Percentiles rank a stretch among this genome's conserved stretches.
phyloP scores from a whole-genome alignment of 1,139 yeast genomes.

The Pichia kudriavzevii region DNA sequence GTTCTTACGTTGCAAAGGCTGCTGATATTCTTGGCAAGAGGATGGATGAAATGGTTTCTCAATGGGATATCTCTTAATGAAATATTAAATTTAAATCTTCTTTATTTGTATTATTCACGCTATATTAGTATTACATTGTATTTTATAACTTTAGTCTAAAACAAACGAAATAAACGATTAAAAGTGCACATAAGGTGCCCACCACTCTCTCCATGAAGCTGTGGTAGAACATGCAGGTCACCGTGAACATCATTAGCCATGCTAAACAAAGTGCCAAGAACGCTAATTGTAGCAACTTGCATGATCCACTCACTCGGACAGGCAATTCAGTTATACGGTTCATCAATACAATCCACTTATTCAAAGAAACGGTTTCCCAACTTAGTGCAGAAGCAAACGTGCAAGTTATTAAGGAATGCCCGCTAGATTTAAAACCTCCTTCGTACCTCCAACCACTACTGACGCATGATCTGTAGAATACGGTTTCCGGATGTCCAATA shows the following conservation, averaged over 20 bases:
- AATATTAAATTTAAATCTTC: not conserved
- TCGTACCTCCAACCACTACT: slow-evolving; percentile 33
- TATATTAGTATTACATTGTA: slow-evolving; percentile 1
- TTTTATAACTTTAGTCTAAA: not conserved
- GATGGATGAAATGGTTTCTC: slow-evolving; percentile 10
- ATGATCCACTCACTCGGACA: not conserved
- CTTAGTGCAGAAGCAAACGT: slow-evolving; percentile 39
- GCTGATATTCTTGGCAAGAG: slow-evolving; percentile 55
- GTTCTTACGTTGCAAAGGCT: slow-evolving; percentile 73
- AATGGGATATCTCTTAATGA: no score
- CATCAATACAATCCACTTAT: slow-evolving; percentile 6
- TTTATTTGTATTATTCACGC: not conserved
- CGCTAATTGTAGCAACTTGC: not conserved
- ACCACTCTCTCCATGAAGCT: slow-evolving; percentile 47
- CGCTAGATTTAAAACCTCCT: slow-evolving; percentile 57
- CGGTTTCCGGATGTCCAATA: slow-evolving; percentile 14
- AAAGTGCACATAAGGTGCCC: slow-evolving; percentile 43
- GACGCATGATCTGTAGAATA: slow-evolving; percentile 18
- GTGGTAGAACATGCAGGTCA: slow-evolving; percentile 60
- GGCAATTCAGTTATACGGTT: not conserved
- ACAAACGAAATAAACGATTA: slow-evolving; percentile 29
- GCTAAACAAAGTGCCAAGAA: not conserved
- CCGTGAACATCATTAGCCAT: slow-evolving; percentile 30
- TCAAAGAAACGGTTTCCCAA: slow-evolving; percentile 31
- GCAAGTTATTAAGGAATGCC: slow-evolving; percentile 50